Conservation (phyloP, 2,329 filamentous ascomycete species). For the Biscogniauxia mediterranea region DNA sequence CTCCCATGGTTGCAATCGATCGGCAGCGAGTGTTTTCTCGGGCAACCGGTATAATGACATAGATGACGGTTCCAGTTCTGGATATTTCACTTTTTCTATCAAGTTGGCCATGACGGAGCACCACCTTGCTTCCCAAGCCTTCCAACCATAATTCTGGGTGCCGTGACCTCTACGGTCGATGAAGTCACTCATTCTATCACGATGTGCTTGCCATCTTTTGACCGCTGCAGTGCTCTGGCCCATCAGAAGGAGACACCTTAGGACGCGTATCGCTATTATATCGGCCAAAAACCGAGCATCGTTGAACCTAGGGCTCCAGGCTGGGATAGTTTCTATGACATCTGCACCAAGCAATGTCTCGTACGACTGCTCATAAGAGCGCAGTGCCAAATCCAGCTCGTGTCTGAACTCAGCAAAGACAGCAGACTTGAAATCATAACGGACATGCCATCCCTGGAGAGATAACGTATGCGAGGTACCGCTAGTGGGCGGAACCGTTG, state of each 20-base stretch:
- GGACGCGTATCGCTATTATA: conserved; percentile 71
- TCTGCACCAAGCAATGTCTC: conserved; percentile 79
- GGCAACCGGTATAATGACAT: conserved; percentile 50
- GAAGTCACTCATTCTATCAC: conserved; percentile 70
- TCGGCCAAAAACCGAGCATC: conserved; percentile 89
- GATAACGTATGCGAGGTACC: conserved; percentile 86
- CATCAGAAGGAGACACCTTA: conserved; percentile 81
- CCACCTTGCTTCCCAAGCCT: conserved; percentile 86
- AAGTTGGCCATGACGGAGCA: conserved; percentile 60
- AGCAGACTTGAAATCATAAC: conserved; percentile 92
- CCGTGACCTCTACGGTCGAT: conserved; percentile 82
- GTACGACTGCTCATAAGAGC: conserved; percentile 85
- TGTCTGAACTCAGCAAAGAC: conserved; percentile 90
- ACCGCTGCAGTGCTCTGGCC: conserved; percentile 77
- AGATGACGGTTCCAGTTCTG: conserved; percentile 46
- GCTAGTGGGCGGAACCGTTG: conserved; percentile 77
- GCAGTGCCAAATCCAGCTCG: conserved; percentile 83
- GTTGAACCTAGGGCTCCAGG: conserved; percentile 87
- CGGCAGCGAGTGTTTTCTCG: conserved; percentile 57
- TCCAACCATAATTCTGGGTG: conserved; percentile 86
- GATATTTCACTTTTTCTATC: conserved; percentile 53
- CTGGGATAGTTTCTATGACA: conserved; percentile 82
- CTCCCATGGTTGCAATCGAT: conserved; percentile 62
- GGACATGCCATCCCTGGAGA: conserved; percentile 83
- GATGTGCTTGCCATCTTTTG: conserved; percentile 76